Conservation (phyloP, 371 early-diverging fungal species). For the Mortierella sp. region DNA sequence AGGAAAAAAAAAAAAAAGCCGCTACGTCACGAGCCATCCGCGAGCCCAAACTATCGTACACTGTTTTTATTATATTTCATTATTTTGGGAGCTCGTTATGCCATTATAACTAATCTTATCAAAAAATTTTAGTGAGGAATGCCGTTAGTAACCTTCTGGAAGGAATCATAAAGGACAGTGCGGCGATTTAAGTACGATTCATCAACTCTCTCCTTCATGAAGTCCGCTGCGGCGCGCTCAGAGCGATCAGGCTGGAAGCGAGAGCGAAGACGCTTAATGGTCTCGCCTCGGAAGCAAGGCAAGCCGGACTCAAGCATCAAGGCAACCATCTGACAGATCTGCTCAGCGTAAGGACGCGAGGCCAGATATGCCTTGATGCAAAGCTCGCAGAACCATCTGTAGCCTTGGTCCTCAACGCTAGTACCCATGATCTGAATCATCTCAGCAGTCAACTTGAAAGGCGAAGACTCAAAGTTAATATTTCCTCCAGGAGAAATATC, state of each 20-base stretch:
- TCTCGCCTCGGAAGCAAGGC: slow-evolving; percentile 97
- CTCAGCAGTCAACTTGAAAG: slow-evolving; percentile 99
- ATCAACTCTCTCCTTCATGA: slow-evolving; percentile 88
- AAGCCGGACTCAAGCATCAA: slow-evolving; percentile 97
- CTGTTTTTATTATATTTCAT: no score
- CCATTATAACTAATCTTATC: background rate
- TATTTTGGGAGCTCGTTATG: background rate
- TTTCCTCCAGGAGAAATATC: slow-evolving; percentile 98
- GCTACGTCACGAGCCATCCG: no score
- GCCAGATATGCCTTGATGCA: slow-evolving; percentile 95
- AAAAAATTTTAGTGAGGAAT: slow-evolving; percentile 56
- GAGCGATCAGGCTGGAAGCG: slow-evolving; percentile 94
- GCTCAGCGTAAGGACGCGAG: slow-evolving; percentile 89
- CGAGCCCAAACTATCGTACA: no score
- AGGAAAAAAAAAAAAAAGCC: background rate
- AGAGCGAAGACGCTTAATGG: slow-evolving; percentile 87
- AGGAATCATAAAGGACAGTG: slow-evolving; percentile 88
- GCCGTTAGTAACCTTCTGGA: slow-evolving; percentile 93
- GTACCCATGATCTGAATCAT: slow-evolving; percentile 98
- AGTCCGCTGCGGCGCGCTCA: slow-evolving; percentile 94
- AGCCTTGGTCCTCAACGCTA: slow-evolving; percentile 83
- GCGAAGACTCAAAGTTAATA: slow-evolving; percentile 97
- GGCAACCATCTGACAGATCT: slow-evolving; percentile 91
- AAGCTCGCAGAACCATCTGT: slow-evolving; percentile 89
- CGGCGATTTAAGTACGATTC: slow-evolving; percentile 93